Percentiles rank a stretch among this genome's conserved stretches.
Conservation (phyloP, 2,329 filamentous ascomycete genomes). For the Lojkania enalia region DNA sequence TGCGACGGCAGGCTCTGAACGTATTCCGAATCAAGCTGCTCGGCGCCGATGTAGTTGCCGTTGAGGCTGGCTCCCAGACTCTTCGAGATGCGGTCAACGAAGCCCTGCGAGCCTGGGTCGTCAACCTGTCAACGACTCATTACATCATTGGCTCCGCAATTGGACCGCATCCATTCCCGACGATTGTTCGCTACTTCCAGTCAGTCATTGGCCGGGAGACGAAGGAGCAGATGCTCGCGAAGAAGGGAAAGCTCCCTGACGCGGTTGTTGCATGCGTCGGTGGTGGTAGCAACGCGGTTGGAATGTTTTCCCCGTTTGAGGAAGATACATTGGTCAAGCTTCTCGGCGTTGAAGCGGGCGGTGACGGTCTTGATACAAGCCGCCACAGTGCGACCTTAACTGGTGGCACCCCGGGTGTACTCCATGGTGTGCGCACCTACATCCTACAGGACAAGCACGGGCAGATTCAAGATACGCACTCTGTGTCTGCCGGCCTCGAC, state of each 20-base stretch:
- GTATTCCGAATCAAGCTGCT: conserved; percentile 98
- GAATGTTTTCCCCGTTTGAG: conserved; percentile 98
- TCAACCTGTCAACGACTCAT: conserved; percentile 89
- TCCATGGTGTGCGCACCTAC: conserved; percentile 96
- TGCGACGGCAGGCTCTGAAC: conserved; percentile 92
- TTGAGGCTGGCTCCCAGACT: conserved; percentile 81
- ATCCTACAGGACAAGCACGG: conserved; percentile 90
- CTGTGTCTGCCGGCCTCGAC: conserved; percentile 92
- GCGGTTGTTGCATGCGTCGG: conserved; percentile 96
- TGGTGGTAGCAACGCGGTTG: conserved; percentile 89
- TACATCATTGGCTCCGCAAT: conserved; percentile 99
- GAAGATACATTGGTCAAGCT: conserved; percentile 84
- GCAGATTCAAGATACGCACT: conserved; percentile 94
- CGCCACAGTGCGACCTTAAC: conserved; percentile 87
- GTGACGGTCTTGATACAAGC: conserved; percentile 83
- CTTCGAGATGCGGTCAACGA: conserved; percentile 79
- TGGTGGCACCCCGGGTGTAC: conserved; percentile 84
- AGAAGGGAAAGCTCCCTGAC: conserved; percentile 87
- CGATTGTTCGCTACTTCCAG: conserved; percentile 96
- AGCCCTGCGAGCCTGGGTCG: conserved; percentile 91
- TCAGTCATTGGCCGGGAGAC: conserved; percentile 95
- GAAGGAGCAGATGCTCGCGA: conserved; percentile 83
- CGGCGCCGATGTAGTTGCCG: conserved; percentile 87
- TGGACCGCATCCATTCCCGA: conserved; percentile 95
- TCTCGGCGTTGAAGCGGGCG: conserved; percentile 91